Percentiles rank a stretch among this genome's conserved stretches.
phyloP scores from a whole-genome alignment of 805 yeast genomes.

The Zygosaccharomyces pseudorouxii region DNA sequence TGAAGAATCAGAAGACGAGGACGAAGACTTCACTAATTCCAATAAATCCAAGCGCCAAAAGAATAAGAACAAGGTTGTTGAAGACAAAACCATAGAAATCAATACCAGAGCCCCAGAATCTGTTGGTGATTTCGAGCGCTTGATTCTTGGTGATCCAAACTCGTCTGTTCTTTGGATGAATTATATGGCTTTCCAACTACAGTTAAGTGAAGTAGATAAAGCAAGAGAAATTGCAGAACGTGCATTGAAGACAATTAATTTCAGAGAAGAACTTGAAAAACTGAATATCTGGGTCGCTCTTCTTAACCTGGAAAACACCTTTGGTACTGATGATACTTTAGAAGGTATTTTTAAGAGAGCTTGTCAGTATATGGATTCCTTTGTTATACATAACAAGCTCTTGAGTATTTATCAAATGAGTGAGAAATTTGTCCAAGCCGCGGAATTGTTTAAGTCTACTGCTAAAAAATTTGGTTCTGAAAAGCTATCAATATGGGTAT shows the following conservation, averaged over 20 bases:
- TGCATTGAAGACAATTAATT: slow-evolving; percentile 84
- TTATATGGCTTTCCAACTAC: slow-evolving; percentile 96
- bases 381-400: slow-evolving; percentile 72
- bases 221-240: slow-evolving; percentile 92
- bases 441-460: slow-evolving; percentile 57
- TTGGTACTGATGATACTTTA: slow-evolving; percentile 79
- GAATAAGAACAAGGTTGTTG: slow-evolving; percentile 43
- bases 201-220: slow-evolving; percentile 87
- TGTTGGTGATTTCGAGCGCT: slow-evolving; percentile 83
- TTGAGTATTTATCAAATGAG: slow-evolving; percentile 70
- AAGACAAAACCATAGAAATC: slow-evolving; percentile 82
- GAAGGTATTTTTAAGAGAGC: slow-evolving; percentile 79
- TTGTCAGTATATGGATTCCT: slow-evolving; percentile 87
- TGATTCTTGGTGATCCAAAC: slow-evolving; percentile 86
- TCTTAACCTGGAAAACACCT: slow-evolving; percentile 87
- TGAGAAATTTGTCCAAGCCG: slow-evolving; percentile 69
- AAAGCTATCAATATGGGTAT: slow-evolving; percentile 69
- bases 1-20: slow-evolving; percentile 51
- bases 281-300: slow-evolving; percentile 94
- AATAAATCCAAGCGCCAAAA: slow-evolving; percentile 45
- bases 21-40: slow-evolving; percentile 44
- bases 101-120: slow-evolving; percentile 88
- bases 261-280: slow-evolving; percentile 89
- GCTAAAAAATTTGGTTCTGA: slow-evolving; percentile 75
- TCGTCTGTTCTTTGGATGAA: slow-evolving; percentile 96